phyloP scores from a whole-genome alignment of 2,329 filamentous ascomycete genomes.

The Pseudogymnoascus sp. region DNA sequence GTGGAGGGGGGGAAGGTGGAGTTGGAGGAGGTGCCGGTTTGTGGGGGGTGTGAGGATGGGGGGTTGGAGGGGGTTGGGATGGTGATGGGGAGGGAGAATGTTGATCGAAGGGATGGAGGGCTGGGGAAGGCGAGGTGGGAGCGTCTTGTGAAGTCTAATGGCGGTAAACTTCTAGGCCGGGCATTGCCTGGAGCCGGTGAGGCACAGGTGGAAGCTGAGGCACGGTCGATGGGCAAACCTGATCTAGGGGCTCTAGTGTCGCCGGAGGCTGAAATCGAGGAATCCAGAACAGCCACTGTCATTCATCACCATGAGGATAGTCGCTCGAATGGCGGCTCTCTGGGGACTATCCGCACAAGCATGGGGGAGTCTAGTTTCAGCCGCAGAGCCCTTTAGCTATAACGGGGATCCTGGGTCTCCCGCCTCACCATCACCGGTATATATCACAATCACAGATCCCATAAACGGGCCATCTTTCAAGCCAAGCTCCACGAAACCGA shows the following conservation, averaged over 20 bases:
- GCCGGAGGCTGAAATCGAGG: no score
- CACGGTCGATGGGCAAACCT: background rate
- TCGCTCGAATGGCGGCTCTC: no score
- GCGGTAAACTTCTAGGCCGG: conserved; percentile 24
- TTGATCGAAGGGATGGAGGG: conserved; percentile 20
- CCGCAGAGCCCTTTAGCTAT: background rate
- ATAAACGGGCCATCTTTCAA: conserved; percentile 39
- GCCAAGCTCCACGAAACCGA: conserved; percentile 42
- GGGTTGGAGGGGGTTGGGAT: conserved; percentile 21
- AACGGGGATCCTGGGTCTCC: background rate
- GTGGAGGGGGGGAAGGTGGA: conserved; percentile 27
- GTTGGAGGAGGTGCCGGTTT: conserved; percentile 41
- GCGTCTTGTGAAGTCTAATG: conserved; percentile 37
- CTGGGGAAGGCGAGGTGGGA: conserved; percentile 35
- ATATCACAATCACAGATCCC: conserved; percentile 43
- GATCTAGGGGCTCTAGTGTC: no score
- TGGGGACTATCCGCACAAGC: no score
- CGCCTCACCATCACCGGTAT: conserved; percentile 29
- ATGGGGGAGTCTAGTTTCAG: background rate
- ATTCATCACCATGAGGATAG: no score
- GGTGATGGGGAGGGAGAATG: conserved; percentile 14
- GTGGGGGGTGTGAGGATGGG: conserved; percentile 39
- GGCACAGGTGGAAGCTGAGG: background rate
- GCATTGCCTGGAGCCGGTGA: background rate
- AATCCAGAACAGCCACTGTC: no score